phyloP scores from a whole-genome alignment of 257 asterid genomes.

The Asclepias syriaca region DNA sequence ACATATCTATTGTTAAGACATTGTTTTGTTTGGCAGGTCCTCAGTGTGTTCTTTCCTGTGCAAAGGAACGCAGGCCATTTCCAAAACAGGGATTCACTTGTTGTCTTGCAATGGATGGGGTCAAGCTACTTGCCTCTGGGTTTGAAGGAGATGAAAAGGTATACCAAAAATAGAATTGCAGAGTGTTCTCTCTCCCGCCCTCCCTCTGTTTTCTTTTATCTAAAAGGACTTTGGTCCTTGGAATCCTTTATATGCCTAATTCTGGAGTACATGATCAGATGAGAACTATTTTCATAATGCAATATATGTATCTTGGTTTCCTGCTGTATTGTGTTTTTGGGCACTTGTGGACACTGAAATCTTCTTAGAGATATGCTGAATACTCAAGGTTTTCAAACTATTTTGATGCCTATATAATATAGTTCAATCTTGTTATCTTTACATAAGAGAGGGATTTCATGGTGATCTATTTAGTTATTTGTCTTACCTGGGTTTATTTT shows the following conservation, averaged over 20 bases:
- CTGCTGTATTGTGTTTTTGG: not conserved
- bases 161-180: not conserved
- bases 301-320: not conserved
- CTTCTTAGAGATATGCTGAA: not conserved
- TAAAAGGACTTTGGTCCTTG: not conserved
- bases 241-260: not conserved
- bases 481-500: not conserved
- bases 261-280: not conserved
- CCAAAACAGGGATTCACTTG: conserved; percentile 87
- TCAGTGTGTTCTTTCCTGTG: conserved; percentile 83
- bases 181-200: not conserved
- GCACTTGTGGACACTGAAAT: not conserved
- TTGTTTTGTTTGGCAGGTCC: conserved; percentile 59
- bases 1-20: not conserved
- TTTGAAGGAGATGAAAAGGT: conserved; percentile 85
- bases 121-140: conserved; percentile 78
- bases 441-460: not conserved
- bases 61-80: conserved; percentile 73
- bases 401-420: not conserved
- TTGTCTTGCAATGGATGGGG: conserved; percentile 98
- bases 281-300: not conserved
- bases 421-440: not conserved
- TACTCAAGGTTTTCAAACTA: not conserved
- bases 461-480: not conserved
- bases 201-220: no score